A percentile compares a stretch with the other conserved stretches of the same genome.
These are phyloP conservation scores for Fonsecaea nubica DNA, from an alignment of 2,329 filamentous ascomycete genomes.

Conservation along the genomic window DNA sequence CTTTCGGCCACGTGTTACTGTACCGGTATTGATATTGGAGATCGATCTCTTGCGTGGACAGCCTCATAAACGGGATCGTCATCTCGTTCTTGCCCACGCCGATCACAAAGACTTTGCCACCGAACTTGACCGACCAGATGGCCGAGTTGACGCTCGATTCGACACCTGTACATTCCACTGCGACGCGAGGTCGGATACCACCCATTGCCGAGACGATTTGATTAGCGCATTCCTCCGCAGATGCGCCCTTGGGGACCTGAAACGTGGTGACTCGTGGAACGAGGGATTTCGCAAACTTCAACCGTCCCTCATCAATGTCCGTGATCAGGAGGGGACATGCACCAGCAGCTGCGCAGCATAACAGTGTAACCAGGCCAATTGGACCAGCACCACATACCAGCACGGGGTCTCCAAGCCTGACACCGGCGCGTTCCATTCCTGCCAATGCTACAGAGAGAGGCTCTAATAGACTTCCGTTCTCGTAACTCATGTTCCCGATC, in stretches of 20 bases:
- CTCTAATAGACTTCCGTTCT: constrained; percentile 89
- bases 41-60: constrained; percentile 90
- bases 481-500: constrained; percentile 88
- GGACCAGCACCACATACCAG: constrained; percentile 92
- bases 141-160: constrained; percentile 85
- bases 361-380: constrained; percentile 86
- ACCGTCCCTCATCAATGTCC: constrained; percentile 85
- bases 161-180: constrained; percentile 92
- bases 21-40: constrained; percentile 97
- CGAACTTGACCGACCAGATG: constrained; percentile 91
- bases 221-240: constrained; percentile 72
- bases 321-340: constrained; percentile 92
- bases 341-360: constrained; percentile 84
- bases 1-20: constrained; percentile 92
- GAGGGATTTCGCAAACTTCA: constrained; percentile 83
- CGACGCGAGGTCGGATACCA: constrained; percentile 79
- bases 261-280: constrained; percentile 81
- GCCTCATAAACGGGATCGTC: constrained; percentile 91
- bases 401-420: constrained; percentile 83
- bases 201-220: constrained; percentile 74
- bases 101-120: constrained; percentile 95
- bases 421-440: constrained; percentile 80
- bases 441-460: constrained; percentile 88
- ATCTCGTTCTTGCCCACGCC: constrained; percentile 96
- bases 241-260: constrained; percentile 50